Base-by-base conservation (phyloP, 495 filamentous ascomycete genomes). In the Hypoxylon subgilvum region DNA sequence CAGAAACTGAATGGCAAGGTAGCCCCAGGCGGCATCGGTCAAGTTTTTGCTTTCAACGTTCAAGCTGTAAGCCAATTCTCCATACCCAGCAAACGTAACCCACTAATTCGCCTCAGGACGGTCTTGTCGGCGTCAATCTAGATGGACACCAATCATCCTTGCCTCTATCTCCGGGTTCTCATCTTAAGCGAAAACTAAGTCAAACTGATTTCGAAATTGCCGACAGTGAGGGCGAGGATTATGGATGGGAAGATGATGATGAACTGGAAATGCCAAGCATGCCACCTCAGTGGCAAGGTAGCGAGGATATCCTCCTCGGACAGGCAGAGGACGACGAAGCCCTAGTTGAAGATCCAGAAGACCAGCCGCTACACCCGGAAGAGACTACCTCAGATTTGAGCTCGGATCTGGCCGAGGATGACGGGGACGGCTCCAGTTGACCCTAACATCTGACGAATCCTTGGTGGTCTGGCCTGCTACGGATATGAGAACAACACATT, bases 221-320 rank as follows among this genome's bases (percentile, higher is more conserved):
- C 1, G 78, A 81, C 46, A 81, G 79, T 63, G 74, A 80, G 41
- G 76, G 73, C 25, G 79, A 81, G 28, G 77, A 80, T 34, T 80
- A 80, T 55, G 79, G 78, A 6, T 80, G 78, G 77, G 67, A 72
- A 12, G 71, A 75, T n/a, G 75, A 77, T 6, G 74, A 80, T 31
- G 75, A 80, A 28, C 68, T 66, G n/a, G 68, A 69, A 21, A 61
- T 78, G 48, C 76, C 77, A 9, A 68, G 58, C 1, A 74, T 74
- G 70, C 76, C 76, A 13, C 76, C 76, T 7, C 78, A 79, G 55
- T 79, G 76, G 78, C 77, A 81, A 61, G 78, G 78, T 21, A 81
- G 78, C 55, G 78, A 81, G 51, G 78, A 81, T 43, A 64, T 81
- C 23, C 57, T 80, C 18, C 70, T 81, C 9, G 61, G 63, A 9